phyloP scores from a whole-genome alignment of 2,329 filamentous ascomycete genomes.

The Fusarium falciforme region DNA sequence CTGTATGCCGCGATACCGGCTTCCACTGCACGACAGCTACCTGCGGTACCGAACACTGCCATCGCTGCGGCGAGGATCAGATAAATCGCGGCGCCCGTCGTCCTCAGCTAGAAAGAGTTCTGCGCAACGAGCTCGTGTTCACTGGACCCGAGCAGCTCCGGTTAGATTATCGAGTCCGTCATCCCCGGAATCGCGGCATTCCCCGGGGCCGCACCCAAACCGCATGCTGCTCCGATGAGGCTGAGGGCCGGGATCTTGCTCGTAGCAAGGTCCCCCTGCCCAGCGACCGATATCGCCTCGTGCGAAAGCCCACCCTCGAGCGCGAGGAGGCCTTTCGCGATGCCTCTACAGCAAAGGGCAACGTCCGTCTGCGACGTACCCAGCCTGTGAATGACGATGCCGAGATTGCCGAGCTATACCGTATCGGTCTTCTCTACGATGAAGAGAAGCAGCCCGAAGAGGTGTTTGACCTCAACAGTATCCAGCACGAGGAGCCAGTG shows the following conservation, averaged over 20 bases:
- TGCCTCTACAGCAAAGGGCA: slow-evolving; percentile 50
- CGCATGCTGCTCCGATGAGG: slow-evolving; percentile 36
- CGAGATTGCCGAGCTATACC: slow-evolving; percentile 56
- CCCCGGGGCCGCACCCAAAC: slow-evolving; percentile 25
- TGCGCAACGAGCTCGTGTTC: slow-evolving; percentile 23
- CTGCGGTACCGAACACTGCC: slow-evolving; percentile 8
- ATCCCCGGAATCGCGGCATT: slow-evolving; percentile 17
- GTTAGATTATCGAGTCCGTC: not conserved
- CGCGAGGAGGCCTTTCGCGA: slow-evolving; percentile 61
- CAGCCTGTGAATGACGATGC: slow-evolving; percentile 47
- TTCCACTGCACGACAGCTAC: slow-evolving; percentile 31
- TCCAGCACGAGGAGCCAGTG: slow-evolving; percentile 51
- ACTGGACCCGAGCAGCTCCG: not conserved
- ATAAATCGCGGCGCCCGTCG: slow-evolving; percentile 28
- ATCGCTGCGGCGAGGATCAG: slow-evolving; percentile 27
- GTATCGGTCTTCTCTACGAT: slow-evolving; percentile 59
- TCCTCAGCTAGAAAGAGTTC: slow-evolving; percentile 37
- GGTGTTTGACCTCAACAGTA: slow-evolving; percentile 53
- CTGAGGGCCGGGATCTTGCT: slow-evolving; percentile 52
- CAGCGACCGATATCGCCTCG: slow-evolving; percentile 48
- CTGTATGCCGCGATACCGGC: slow-evolving; percentile 38
- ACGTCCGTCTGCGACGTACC: slow-evolving; percentile 40
- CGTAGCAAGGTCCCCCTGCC: slow-evolving; percentile 51
- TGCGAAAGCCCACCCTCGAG: slow-evolving; percentile 56
- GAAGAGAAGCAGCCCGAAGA: slow-evolving; percentile 50